Conservation (phyloP, 2,329 filamentous ascomycete species). For the Amylocarpus encephaloides region DNA sequence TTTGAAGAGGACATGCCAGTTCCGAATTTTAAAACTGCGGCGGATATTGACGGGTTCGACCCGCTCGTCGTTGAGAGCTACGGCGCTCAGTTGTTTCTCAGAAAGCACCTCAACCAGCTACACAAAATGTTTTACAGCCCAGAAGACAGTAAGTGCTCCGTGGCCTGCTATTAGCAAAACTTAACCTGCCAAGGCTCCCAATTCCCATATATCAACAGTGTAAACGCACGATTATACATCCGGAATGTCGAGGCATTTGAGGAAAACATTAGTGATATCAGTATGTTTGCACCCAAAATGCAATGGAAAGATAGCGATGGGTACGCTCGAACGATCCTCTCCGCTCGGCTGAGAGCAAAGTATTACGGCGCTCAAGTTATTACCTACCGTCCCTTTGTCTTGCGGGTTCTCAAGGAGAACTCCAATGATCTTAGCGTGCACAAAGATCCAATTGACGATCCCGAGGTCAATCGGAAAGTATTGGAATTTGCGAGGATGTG, state of each 20-base stretch:
- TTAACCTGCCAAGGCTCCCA: conserved; percentile 22
- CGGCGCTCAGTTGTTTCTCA: conserved; percentile 55
- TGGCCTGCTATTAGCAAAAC: conserved; percentile 16
- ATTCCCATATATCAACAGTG: conserved; percentile 15
- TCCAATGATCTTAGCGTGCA: conserved; percentile 33
- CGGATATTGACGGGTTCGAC: conserved; percentile 40
- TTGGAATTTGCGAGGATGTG: conserved; percentile 47
- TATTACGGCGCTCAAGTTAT: conserved; percentile 92
- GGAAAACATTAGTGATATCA: conserved; percentile 33
- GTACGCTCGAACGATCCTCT: conserved; percentile 69
- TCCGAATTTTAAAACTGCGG: conserved; percentile 47
- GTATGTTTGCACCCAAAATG: conserved; percentile 45
- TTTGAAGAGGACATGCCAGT: conserved; percentile 61
- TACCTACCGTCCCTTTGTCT: conserved; percentile 72
- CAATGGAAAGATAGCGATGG: conserved; percentile 52
- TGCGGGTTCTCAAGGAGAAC: conserved; percentile 42
- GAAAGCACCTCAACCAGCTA: conserved; percentile 58
- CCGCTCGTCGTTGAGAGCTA: conserved; percentile 52
- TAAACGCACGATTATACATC: conserved; percentile 32
- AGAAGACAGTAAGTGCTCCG: conserved; percentile 17
- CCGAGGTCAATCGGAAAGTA: conserved; percentile 39
- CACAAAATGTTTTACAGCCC: conserved; percentile 39
- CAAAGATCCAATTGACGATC: conserved; percentile 31
- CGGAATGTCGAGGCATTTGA: conserved; percentile 43
- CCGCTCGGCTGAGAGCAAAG: conserved; percentile 81